Percentiles rank a stretch among this genome's conserved stretches.
phyloP scores from a whole-genome alignment of 2,329 filamentous ascomycete species.

The Pseudocercospora cruenta region DNA sequence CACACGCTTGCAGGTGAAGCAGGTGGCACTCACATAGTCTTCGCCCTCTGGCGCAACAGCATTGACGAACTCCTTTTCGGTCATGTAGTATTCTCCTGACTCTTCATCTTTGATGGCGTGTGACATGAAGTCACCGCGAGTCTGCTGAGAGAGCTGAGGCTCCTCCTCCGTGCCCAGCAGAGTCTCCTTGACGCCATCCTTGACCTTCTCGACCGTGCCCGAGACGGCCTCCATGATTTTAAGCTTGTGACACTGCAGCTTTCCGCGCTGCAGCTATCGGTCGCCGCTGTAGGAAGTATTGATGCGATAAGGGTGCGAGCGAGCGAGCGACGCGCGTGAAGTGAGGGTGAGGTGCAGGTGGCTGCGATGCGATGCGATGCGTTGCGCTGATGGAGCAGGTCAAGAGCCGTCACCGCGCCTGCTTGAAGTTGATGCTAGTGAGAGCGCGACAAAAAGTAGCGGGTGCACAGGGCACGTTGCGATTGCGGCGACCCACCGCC shows the following conservation, averaged over 20 bases:
- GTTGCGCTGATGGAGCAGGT: background rate
- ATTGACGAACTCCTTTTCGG: constrained; percentile 82
- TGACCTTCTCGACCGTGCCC: constrained; percentile 7
- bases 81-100: constrained; percentile 78
- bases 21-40: constrained; percentile 71
- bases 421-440: background rate
- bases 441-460: background rate
- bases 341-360: constrained; percentile 2
- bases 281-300: background rate
- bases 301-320: background rate
- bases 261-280: constrained; percentile 16
- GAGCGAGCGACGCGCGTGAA: background rate
- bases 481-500: constrained; percentile 1
- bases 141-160: constrained; percentile 71
- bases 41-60: constrained; percentile 84
- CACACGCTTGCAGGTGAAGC: background rate
- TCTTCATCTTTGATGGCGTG: constrained; percentile 76
- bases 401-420: background rate
- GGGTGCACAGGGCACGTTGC: background rate
- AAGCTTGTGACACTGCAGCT: constrained; percentile 37
- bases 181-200: constrained; percentile 11
- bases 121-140: constrained; percentile 73
- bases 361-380: background rate
- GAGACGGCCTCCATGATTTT: constrained; percentile 33
- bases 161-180: constrained; percentile 32